Evolutionary conservation across 2,329 filamentous ascomycete genomes (phyloP).

Genomic region (Aureobasidium sp.): DNA sequence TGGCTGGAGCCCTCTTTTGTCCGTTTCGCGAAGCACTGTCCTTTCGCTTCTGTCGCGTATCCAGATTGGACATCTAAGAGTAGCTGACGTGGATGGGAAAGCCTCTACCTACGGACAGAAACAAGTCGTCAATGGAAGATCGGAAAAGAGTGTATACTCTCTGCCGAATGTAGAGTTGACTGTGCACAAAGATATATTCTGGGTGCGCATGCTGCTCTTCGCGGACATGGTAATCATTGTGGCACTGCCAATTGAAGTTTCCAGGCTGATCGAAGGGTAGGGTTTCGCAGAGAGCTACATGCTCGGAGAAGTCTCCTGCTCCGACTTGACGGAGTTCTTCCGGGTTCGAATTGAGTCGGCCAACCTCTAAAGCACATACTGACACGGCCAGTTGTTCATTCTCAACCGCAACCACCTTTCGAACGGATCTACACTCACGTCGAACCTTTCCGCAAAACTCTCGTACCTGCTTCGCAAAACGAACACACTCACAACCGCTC

Average conservation of each 20-base stretch:
- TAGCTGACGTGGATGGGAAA: constrained; percentile 37
- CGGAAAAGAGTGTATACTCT: constrained; percentile 29
- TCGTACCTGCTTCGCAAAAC: constrained; percentile 43
- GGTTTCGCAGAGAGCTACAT: constrained; percentile 67
- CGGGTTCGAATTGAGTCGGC: constrained; percentile 18
- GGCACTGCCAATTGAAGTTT: constrained; percentile 8
- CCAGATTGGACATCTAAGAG: constrained; percentile 36
- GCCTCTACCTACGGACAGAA: constrained; percentile 34
- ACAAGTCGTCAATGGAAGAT: constrained; percentile 19
- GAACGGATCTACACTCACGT: constrained; percentile 55
- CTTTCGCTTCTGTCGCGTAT: constrained; percentile 38
- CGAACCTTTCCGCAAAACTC: constrained; percentile 49
- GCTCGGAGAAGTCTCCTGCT: constrained; percentile 60
- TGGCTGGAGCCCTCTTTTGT: constrained; percentile 40
- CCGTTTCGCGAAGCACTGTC: constrained; percentile 36
- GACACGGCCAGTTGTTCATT: constrained; percentile 53
- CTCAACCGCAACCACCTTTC: constrained; percentile 54
- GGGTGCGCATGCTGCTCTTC: constrained; percentile 59
- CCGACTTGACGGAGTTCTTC: constrained; percentile 60
- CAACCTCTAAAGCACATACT: neutral
- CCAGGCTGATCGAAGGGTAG: constrained; percentile 1
- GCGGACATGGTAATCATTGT: constrained; percentile 51
- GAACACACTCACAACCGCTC: constrained; percentile 43
- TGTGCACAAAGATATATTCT: constrained; percentile 59
- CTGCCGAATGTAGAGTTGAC: constrained; percentile 45